Percentiles rank a stretch among this genome's conserved stretches.
Evolutionary conservation across 371 early-diverging fungal genomes (phyloP).

Genomic region (Mucor racemosus): DNA sequence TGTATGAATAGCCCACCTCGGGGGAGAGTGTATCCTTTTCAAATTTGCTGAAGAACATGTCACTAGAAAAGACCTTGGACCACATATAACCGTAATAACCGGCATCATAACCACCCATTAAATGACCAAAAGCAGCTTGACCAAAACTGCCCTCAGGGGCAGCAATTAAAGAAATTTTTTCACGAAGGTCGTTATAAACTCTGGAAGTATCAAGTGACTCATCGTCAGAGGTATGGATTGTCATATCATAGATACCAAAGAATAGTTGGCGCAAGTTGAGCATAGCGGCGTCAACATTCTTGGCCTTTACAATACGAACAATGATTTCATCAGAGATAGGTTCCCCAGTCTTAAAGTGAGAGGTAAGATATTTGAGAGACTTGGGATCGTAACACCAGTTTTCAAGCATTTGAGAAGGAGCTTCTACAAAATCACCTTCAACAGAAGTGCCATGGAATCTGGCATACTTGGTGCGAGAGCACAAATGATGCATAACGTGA

Average conservation of each 20-base stretch:
- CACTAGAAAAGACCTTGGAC: conserved; percentile 85
- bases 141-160: conserved; percentile 50
- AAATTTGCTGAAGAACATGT: conserved; percentile 84
- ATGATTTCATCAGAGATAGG: conserved; percentile 78
- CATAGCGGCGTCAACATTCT: conserved; percentile 78
- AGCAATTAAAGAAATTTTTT: conserved; percentile 65
- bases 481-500: conserved; percentile 85
- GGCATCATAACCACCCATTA: conserved; percentile 88
- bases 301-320: conserved; percentile 68
- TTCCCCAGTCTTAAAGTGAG: conserved; percentile 74
- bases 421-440: conserved; percentile 92
- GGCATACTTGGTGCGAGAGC: conserved; percentile 71
- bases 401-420: conserved; percentile 76
- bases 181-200: conserved; percentile 67
- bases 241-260: conserved; percentile 81
- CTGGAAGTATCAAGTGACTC: conserved; percentile 59
- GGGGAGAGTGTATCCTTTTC: conserved; percentile 60
- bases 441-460: conserved; percentile 81
- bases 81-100: conserved; percentile 74
- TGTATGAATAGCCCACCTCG: conserved; percentile 65
- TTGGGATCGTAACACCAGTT: conserved; percentile 85
- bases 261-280: conserved; percentile 77
- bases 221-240: conserved; percentile 64
- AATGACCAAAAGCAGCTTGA: conserved; percentile 65
- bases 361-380: conserved; percentile 70